Evolutionary conservation across 2,329 filamentous ascomycete species (phyloP).

Genomic region (Venturia pyrina): DNA sequence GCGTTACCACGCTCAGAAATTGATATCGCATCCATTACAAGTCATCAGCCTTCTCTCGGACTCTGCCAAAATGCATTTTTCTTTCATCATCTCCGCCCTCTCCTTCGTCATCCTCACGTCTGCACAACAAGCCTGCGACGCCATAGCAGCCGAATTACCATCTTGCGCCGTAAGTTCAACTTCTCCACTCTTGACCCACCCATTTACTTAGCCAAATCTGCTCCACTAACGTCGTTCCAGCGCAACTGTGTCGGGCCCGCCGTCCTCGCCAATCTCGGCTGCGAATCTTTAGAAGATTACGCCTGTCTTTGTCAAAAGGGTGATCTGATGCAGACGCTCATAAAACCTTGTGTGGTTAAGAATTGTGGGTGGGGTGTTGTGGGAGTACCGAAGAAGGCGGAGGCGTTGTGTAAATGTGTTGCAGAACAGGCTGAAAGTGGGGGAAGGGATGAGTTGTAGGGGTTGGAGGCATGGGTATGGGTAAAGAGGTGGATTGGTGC

Average conservation of each 20-base stretch:
- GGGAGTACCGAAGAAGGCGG: background rate
- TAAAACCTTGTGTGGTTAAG: background rate
- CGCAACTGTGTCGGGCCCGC: background rate
- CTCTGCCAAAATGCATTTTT: background rate
- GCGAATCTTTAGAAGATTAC: background rate
- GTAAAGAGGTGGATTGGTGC: too few species aligned
- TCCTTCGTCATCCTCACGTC: background rate
- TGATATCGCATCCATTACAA: too few species aligned
- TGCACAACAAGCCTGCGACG: background rate
- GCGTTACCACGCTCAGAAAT: too few species aligned
- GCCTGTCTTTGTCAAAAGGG: background rate
- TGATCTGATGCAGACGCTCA: background rate
- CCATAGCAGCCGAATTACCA: background rate
- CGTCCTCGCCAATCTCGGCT: background rate
- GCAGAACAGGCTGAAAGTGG: background rate
- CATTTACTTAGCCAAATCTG: background rate
- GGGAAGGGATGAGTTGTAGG: background rate
- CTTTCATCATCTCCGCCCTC: background rate
- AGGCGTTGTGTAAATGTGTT: background rate
- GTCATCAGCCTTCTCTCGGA: background rate
- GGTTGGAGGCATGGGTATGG: too few species aligned
- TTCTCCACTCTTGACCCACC: background rate
- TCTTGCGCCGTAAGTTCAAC: background rate
- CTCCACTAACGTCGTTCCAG: background rate
- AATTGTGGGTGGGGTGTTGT: conserved; percentile 1